A percentile compares a stretch with the other conserved stretches of the same genome.
phyloP scores from a whole-genome alignment of 2,329 filamentous ascomycete species.

The Fusarium devonianum region DNA sequence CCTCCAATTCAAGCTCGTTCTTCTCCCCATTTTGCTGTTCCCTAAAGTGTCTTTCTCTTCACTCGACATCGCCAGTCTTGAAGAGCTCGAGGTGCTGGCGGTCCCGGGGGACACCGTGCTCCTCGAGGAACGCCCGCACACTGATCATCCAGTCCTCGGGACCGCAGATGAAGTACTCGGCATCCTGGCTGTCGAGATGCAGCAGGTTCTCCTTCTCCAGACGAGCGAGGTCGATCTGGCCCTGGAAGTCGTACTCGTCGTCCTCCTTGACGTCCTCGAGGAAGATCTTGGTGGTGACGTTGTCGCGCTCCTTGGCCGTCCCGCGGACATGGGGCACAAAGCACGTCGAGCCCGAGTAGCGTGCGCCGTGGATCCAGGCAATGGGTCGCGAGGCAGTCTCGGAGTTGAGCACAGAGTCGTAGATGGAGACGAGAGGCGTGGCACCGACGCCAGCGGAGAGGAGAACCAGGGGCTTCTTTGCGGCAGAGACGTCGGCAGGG shows the following conservation, averaged over 20 bases:
- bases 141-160: conserved; percentile 74
- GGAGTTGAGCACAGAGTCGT: conserved; percentile 59
- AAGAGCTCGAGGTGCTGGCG: conserved; percentile 74
- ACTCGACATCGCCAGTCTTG: conserved; percentile 56
- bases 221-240: conserved; percentile 65
- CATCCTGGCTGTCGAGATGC: conserved; percentile 58
- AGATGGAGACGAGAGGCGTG: conserved; percentile 71
- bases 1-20: no score
- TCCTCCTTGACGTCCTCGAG: conserved; percentile 59
- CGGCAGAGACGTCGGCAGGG: conserved; percentile 48
- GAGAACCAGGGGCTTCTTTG: conserved; percentile 65
- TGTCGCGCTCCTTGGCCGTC: conserved; percentile 48
- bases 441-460: conserved; percentile 74
- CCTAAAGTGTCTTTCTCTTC: neutral
- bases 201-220: conserved; percentile 62
- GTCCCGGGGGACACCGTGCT: conserved; percentile 62
- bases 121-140: conserved; percentile 59
- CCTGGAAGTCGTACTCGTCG: conserved; percentile 64
- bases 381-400: conserved; percentile 53
- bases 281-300: conserved; percentile 60
- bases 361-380: conserved; percentile 69
- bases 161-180: conserved; percentile 77
- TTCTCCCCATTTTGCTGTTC: neutral
- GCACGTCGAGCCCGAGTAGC: conserved; percentile 58
- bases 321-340: conserved; percentile 63